These are phyloP conservation scores for Neonectria punicea DNA, from an alignment of 2,329 filamentous ascomycete genomes.

Conservation along the genomic window DNA sequence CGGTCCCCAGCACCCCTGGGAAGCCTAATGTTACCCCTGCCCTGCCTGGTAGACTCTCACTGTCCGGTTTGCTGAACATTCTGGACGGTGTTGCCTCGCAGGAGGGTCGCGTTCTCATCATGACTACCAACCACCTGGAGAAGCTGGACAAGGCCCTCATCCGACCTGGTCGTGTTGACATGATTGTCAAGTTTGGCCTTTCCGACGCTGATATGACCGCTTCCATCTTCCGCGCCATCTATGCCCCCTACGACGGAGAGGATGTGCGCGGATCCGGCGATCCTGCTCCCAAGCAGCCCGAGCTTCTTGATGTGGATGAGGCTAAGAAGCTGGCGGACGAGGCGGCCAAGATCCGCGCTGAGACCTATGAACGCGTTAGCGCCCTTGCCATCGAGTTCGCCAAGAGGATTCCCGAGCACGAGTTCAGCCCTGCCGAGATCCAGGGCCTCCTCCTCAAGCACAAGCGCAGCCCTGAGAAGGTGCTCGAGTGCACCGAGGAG, in stretches of 20 bases:
- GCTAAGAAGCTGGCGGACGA: conserved; percentile 45
- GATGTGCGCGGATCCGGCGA: conserved; percentile 11
- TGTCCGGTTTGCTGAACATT: conserved; percentile 83
- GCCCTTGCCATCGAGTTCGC: conserved; percentile 61
- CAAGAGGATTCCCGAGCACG: conserved; percentile 60
- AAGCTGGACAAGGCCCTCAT: conserved; percentile 71
- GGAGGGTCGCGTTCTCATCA: conserved; percentile 71
- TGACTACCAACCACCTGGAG: conserved; percentile 73
- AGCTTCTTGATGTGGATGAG: conserved; percentile 31
- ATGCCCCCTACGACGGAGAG: conserved; percentile 59
- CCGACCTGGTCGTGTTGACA: conserved; percentile 70
- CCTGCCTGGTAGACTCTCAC: conserved; percentile 62
- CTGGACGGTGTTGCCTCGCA: conserved; percentile 78
- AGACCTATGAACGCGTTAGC: conserved; percentile 54
- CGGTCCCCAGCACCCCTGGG: conserved; percentile 10
- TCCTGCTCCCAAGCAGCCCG: conserved; percentile 22
- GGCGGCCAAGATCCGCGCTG: conserved; percentile 47
- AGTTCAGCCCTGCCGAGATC: conserved; percentile 70
- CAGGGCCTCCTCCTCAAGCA: conserved; percentile 68
- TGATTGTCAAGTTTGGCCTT: conserved; percentile 65
- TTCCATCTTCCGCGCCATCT: conserved; percentile 68
- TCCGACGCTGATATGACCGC: conserved; percentile 64
- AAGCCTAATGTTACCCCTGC: conserved; percentile 18
- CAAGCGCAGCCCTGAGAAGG: conserved; percentile 62
- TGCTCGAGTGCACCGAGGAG: conserved; percentile 56